Base-by-base conservation (phyloP, 192 early-diverging fungal species). In the Gamsiella multidivaricata region DNA sequence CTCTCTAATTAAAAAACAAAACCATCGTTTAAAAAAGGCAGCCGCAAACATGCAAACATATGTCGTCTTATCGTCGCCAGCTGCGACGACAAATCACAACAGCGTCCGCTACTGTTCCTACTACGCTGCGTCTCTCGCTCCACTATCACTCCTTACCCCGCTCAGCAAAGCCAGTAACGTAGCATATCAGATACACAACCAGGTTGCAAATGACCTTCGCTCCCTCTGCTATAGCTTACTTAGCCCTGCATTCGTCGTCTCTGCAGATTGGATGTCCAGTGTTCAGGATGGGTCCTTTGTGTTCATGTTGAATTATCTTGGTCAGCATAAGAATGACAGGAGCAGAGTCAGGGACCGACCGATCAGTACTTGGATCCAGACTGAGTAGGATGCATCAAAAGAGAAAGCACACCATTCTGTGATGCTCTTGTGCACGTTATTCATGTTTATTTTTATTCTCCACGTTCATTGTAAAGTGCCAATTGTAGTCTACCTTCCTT, bases 11-110 rank as follows among this genome's bases (percentile, higher is more conserved):
- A n/a, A n/a, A n/a, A n/a, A n/a, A n/a, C n/a, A n/a, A n/a, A n/a
- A n/a, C n/a, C n/a, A n/a, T n/a, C n/a, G n/a, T n/a, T n/a, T n/a
- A n/a, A n/a, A n/a, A n/a, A n/a, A n/a, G n/a, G n/a, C n/a, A n/a
- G n/a, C n/a, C 53, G 64, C 33, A 58, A 36, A 41, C 28, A 33
- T 10, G 11, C 67, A 69, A 69, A 69, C 67, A 69, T 59, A 69
- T 69, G 67, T 60, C 50, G 47, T 57, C 54, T 53, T 67, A 67
- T 57, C 49, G 26, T 37, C 8, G 18, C 29, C 36, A 23, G 23
- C n/a, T 29, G 4, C 4, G 20, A 7, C 26, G 54, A 53, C 67
- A 60, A 69, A 69, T 69, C 67, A 69, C 67, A 52, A 20, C 28
- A 51, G 32, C 67, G 47, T 49, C 67, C 67, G 67, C 52, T 18